These are phyloP conservation scores for Calocybe gambosa DNA, from an alignment of 1,284 basidiomycete genomes.

Conservation along the genomic window DNA sequence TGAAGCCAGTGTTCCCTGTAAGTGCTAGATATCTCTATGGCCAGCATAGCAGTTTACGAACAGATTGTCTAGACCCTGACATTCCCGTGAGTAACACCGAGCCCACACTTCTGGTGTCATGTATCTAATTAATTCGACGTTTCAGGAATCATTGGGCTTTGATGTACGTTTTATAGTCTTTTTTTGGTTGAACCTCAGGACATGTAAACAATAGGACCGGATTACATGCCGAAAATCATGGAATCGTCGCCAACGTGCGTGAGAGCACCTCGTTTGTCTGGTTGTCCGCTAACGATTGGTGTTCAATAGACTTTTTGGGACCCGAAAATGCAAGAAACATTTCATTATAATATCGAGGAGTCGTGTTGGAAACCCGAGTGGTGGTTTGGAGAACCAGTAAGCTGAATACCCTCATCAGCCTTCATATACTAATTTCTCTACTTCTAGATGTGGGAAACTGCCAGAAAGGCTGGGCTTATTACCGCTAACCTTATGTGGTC, in stretches of 20 bases:
- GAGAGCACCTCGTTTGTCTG: background rate
- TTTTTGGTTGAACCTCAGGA: background rate
- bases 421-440: background rate
- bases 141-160: constrained; percentile 80
- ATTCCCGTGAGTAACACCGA: constrained; percentile 61
- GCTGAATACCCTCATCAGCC: constrained; percentile 18
- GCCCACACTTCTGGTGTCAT: background rate
- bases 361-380: constrained; percentile 65
- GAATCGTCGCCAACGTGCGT: constrained; percentile 82
- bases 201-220: constrained; percentile 61
- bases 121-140: background rate
- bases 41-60: constrained; percentile 1
- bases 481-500: constrained; percentile 90
- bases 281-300: background rate
- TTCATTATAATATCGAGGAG: constrained; percentile 62
- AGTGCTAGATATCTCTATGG: constrained; percentile 20
- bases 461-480: constrained; percentile 62
- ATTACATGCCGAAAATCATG: constrained; percentile 81
- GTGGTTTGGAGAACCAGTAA: constrained; percentile 86
- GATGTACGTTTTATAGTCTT: constrained; percentile 41
- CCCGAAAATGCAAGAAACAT: constrained; percentile 52
- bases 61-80: constrained; percentile 61
- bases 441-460: constrained; percentile 83
- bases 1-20: constrained; percentile 84
- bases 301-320: constrained; percentile 77